Evolutionary conservation across 768 basidiomycete species (phyloP), one percentile per base, ranked within the genome.

Genomic region (Kwoniella shandongensis): DNA sequence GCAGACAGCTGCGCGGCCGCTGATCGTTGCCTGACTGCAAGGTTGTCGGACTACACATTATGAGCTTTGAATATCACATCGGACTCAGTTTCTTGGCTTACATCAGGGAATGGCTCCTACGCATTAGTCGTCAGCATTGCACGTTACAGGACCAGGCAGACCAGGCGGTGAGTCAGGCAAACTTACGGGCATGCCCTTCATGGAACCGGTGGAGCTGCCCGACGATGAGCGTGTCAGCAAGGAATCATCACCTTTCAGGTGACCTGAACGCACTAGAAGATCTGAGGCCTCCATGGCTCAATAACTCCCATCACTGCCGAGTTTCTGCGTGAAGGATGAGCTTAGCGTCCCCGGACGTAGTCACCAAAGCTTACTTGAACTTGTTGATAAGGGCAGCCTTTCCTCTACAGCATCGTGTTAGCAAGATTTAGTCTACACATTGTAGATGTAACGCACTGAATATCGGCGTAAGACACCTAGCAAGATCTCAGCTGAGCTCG

Each of bases 401-500:
- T 0, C 72, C 74, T 51, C 74, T 73, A 32, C 22, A 11, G n/a
- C n/a, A n/a, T n/a, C n/a, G n/a, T n/a, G n/a, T n/a, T n/a, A n/a
- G n/a, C n/a, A n/a, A n/a, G n/a, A n/a, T n/a, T n/a, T n/a, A n/a
- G n/a, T n/a, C n/a, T n/a, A n/a, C n/a, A n/a, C n/a, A n/a, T n/a
- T n/a, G n/a, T n/a, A n/a, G n/a, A n/a, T n/a, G n/a, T n/a, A n/a
- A n/a, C 72, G 45, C 18, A 75, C 74, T 75, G 74, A 32, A 73
- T 75, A 44, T 70, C 65, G 20, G 74, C 74, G 44, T 75, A 75
- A 11, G 69, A 75, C 15, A 74, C 52, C 73, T 74, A 40, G 66
- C 58, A 65, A 51, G 39, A 44, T 51, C n/a, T 7, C 0, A 25
- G 22, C 13, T 11, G 22, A 32, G 17, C 2, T 22, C 22, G 40